Evolutionary conservation across 176 grass and related monocot genomes (phyloP).

Genomic region (Echinochloa phyllopogon): DNA sequence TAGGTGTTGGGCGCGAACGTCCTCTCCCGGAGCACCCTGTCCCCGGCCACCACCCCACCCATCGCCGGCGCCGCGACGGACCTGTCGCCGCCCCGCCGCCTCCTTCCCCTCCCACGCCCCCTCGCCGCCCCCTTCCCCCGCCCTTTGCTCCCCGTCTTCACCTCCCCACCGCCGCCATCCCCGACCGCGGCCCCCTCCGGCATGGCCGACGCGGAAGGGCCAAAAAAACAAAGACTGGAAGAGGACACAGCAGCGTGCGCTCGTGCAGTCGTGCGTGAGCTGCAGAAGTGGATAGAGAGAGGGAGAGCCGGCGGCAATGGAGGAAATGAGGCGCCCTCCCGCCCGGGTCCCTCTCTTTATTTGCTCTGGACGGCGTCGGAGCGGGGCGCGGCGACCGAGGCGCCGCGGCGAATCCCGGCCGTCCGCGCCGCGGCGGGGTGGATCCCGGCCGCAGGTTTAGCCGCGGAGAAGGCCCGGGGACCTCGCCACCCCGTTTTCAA

Average conservation of each 20-base stretch:
- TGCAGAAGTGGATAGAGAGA: background rate
- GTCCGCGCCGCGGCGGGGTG: too few relatives aligned
- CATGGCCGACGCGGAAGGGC: background rate
- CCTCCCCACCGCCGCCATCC: background rate
- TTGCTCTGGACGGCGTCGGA: background rate
- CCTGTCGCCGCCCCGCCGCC: background rate
- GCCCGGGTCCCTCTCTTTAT: background rate
- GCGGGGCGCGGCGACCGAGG: background rate
- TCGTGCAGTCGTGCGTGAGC: background rate
- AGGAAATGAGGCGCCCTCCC: background rate
- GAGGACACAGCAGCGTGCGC: background rate
- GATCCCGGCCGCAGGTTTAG: too few relatives aligned
- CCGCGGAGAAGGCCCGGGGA: too few relatives aligned
- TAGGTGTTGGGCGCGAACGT: background rate
- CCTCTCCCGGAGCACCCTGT: background rate
- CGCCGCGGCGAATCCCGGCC: too few relatives aligned
- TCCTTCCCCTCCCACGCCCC: background rate
- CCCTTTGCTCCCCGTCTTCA: background rate
- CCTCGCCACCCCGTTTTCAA: too few relatives aligned
- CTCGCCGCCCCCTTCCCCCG: background rate
- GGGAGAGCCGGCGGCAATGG: too few relatives aligned
- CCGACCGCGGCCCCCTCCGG: background rate
- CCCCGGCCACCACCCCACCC: background rate
- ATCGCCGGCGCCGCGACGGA: background rate
- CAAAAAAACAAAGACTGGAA: too few relatives aligned